Conservation (phyloP, 2,329 filamentous ascomycete genomes). For the Cercospora nicotianae region DNA sequence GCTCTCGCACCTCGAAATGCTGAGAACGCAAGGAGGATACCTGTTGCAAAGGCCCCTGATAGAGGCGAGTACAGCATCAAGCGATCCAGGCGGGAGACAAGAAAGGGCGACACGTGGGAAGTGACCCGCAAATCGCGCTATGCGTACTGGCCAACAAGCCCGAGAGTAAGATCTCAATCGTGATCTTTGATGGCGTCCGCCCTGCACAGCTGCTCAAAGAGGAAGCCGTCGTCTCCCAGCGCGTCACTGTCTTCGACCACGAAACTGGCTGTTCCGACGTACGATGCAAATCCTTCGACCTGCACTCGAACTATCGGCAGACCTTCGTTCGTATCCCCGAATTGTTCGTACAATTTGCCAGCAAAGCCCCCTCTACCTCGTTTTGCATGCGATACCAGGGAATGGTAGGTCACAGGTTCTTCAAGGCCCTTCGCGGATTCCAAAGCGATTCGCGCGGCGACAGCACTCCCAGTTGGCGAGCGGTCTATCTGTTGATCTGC, state of each 20-base stretch:
- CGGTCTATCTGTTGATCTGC: conserved; percentile 52
- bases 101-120: conserved; percentile 4
- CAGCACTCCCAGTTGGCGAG: conserved; percentile 39
- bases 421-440: conserved; percentile 19
- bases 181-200: background rate
- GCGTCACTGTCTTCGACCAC: conserved; percentile 19
- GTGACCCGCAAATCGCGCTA: conserved; percentile 10
- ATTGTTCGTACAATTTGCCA: conserved; percentile 13
- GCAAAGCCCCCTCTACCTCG: conserved; percentile 22
- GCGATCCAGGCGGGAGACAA: conserved; percentile 9
- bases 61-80: conserved; percentile 12
- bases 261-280: conserved; percentile 18
- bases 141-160: conserved; percentile 16
- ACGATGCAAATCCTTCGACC: conserved; percentile 21
- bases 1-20: background rate
- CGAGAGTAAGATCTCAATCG: background rate
- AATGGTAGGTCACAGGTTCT: conserved; percentile 22
- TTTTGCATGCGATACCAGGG: conserved; percentile 19
- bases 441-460: conserved; percentile 36
- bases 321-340: background rate
- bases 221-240: conserved; percentile 17
- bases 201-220: conserved; percentile 18
- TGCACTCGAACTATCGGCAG: conserved; percentile 16
- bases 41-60: background rate
- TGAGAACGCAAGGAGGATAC: background rate